Percentiles rank a stretch among this genome's conserved stretches.
These are phyloP conservation scores for Malassezia japonica DNA, from an alignment of 1,284 basidiomycete species.

Conservation along the genomic window DNA sequence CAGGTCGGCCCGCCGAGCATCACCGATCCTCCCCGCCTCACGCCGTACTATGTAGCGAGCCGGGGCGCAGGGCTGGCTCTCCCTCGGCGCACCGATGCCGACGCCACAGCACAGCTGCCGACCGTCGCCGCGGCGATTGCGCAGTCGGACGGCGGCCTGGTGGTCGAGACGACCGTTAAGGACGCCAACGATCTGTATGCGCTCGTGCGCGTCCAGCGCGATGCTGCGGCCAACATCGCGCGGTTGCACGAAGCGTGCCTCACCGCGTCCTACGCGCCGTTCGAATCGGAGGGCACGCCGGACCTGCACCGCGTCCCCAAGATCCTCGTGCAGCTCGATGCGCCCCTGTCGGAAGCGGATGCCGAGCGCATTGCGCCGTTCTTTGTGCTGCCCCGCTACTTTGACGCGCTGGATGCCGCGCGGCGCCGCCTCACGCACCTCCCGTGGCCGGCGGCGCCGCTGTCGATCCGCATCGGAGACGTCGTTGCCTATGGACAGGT, in stretches of 20 bases:
- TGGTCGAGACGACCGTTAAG: not conserved
- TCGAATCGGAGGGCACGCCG: not conserved
- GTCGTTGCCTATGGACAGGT: conserved; percentile 64
- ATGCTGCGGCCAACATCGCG: not conserved
- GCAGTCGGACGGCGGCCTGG: too few relatives aligned
- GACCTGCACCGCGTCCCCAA: not conserved
- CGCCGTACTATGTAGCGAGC: not conserved
- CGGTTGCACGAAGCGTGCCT: not conserved
- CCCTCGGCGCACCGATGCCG: not conserved
- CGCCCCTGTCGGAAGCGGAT: not conserved
- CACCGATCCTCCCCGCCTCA: not conserved
- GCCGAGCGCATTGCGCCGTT: not conserved
- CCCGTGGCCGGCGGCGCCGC: conserved; percentile 6
- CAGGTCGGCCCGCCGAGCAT: not conserved
- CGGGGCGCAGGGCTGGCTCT: too few relatives aligned
- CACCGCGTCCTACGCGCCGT: not conserved
- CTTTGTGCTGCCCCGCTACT: conserved; percentile 5
- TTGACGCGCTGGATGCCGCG: not conserved
- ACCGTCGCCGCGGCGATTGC: not conserved
- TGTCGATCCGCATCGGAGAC: not conserved
- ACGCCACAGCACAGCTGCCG: not conserved
- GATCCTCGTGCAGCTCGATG: not conserved
- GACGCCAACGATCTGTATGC: not conserved
- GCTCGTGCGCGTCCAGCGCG: not conserved
- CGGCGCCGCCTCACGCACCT: not conserved